Evolutionary conservation across 1,284 basidiomycete genomes (phyloP).

Genomic region (Ustilago cynodontis): DNA sequence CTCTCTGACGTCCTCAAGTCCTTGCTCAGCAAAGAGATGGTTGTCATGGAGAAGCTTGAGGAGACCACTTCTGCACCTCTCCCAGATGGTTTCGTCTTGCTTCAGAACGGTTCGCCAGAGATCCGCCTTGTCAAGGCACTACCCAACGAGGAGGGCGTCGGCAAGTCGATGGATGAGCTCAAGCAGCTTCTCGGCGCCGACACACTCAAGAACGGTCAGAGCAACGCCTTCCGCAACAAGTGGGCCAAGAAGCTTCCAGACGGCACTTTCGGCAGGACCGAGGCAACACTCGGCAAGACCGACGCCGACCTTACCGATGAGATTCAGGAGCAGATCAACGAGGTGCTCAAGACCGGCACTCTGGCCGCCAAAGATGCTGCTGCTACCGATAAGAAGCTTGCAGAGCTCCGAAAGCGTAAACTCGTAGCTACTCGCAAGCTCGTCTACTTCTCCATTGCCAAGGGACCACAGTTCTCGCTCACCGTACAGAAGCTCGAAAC

Average conservation of each 20-base stretch:
- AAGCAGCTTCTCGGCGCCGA: conserved; percentile 64
- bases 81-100: conserved; percentile 45
- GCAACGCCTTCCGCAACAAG: conserved; percentile 94
- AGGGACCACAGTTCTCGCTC: conserved; percentile 89
- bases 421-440: conserved; percentile 79
- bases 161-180: conserved; percentile 60
- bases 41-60: conserved; percentile 56
- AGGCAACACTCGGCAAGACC: conserved; percentile 41
- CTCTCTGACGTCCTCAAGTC: conserved; percentile 65
- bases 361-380: conserved; percentile 75
- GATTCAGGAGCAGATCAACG: conserved; percentile 78
- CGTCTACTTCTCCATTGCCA: conserved; percentile 90
- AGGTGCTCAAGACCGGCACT: conserved; percentile 80
- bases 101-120: conserved; percentile 64
- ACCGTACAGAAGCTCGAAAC: conserved; percentile 97
- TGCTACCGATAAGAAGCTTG: conserved; percentile 75
- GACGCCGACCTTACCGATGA: conserved; percentile 55
- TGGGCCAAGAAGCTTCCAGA: conserved; percentile 94
- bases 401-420: conserved; percentile 86
- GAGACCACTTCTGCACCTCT: conserved; percentile 53
- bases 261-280: conserved; percentile 84
- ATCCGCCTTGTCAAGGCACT: conserved; percentile 63
- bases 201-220: conserved; percentile 78
- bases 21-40: conserved; percentile 64
- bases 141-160: conserved; percentile 54